Evolutionary conservation across 2,329 filamentous ascomycete species (phyloP).

Genomic region (Septoria petroselini): DNA sequence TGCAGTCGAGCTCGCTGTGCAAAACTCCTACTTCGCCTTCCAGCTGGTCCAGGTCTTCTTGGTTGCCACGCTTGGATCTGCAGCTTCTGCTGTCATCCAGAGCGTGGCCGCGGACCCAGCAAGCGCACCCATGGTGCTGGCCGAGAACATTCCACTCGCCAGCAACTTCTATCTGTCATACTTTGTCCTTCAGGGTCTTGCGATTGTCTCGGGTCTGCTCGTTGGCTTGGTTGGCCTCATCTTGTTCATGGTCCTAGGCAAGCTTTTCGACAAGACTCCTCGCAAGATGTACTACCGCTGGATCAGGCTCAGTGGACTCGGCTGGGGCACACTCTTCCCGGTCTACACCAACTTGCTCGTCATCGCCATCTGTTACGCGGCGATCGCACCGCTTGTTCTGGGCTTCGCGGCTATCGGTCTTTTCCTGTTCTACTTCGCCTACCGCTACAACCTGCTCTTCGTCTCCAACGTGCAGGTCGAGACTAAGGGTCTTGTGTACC

Average conservation of each 20-base stretch:
- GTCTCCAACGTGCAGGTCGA: conserved; percentile 79
- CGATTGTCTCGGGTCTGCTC: conserved; percentile 69
- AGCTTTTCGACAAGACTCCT: conserved; percentile 71
- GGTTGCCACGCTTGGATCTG: conserved; percentile 76
- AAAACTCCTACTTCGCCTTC: conserved; percentile 88
- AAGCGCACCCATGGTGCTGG: conserved; percentile 32
- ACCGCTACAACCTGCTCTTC: conserved; percentile 86
- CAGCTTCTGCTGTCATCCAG: conserved; percentile 67
- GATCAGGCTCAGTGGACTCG: conserved; percentile 67
- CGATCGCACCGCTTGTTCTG: conserved; percentile 80
- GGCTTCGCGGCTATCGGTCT: conserved; percentile 78
- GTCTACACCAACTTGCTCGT: conserved; percentile 74
- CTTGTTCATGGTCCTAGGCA: conserved; percentile 70
- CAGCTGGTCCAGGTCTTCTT: conserved; percentile 91
- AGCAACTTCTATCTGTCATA: conserved; percentile 96
- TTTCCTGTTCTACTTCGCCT: conserved; percentile 78
- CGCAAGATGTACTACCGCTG: conserved; percentile 76
- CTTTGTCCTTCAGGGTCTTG: conserved; percentile 87
- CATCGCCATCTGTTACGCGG: conserved; percentile 76
- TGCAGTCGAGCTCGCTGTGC: conserved; percentile 79
- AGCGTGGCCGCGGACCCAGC: conserved; percentile 62
- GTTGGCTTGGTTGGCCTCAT: conserved; percentile 72
- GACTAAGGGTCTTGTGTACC: conserved; percentile 83
- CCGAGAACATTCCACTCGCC: conserved; percentile 62
- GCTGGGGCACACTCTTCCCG: conserved; percentile 81